Evolutionary conservation across 192 early-diverging fungal species (phyloP), one percentile per base, ranked within the genome.

Genomic region (Dissophora ornata): DNA sequence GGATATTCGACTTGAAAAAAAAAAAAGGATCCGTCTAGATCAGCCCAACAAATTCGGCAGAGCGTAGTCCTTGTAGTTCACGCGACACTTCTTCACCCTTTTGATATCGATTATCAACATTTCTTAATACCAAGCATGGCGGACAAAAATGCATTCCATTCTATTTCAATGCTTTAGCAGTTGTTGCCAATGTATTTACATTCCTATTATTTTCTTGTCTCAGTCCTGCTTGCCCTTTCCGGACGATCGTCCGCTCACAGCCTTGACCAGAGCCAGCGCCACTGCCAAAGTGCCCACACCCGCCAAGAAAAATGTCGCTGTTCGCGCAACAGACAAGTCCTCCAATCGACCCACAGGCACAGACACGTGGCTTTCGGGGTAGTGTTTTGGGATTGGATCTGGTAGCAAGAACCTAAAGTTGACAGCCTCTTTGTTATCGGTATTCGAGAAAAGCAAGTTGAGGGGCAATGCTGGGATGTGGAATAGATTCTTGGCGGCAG

Each of bases 261-360:
- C 21, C 28, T 67, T 67, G 45, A 62, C 40, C 46, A 77, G 28
- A 0, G 58, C 55, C 24, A 48, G 56, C 9, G 59, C 44, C 21
- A 77, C 64, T 16, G 33, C 45, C 24, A 77, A 25, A 13, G 64
- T 77, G 1, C 64, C 73, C 16, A 22, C 58, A 15, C 52, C 73
- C 2, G 73, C 73, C 62, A 77, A 10, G 1, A 19, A 58, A 62
- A 77, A 67, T 24, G 73, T 77, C 29, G 65, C 58, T 13, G 59
- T 42, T 38, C 62, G 45, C 1, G 67, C 73, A 1, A 67, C 11
- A 12, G 3, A 10, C 57, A 77, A 16, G 45, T 77, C 73, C 21
- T 67, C 64, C 52, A 77, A 45, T 41, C 64, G 57, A 11, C 73
- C 73, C 13, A 77, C 73, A 45, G 73, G 73, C 11, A 77, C 73